These are phyloP conservation scores for Bipolaris gigantea DNA, from an alignment of 2,329 filamentous ascomycete genomes.

Conservation along the genomic window DNA sequence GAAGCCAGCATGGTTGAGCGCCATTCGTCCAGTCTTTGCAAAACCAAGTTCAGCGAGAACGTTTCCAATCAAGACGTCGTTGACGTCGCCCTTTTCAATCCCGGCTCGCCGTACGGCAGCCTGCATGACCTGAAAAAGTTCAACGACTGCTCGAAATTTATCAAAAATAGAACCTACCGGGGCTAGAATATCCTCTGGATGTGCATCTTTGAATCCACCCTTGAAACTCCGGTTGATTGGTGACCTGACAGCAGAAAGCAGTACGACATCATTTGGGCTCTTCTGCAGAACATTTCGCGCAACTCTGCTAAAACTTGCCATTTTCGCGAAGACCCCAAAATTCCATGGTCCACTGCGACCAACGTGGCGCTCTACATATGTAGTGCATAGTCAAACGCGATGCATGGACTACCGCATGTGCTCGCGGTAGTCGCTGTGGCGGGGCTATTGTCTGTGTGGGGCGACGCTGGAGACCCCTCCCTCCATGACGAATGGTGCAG, in stretches of 20 bases:
- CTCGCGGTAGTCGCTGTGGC: constrained; percentile 26
- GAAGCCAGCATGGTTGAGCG: constrained; percentile 85
- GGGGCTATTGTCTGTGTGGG: constrained; percentile 37
- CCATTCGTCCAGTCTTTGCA: constrained; percentile 86
- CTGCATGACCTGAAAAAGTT: constrained; percentile 70
- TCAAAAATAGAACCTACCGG: constrained; percentile 50
- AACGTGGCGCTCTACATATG: constrained; percentile 1
- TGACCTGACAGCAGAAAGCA: constrained; percentile 85
- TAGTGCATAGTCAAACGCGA: constrained; percentile 13
- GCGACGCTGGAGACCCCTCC: constrained; percentile 34
- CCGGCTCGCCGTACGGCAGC: constrained; percentile 40
- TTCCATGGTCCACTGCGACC: not conserved
- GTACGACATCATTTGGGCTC: constrained; percentile 92
- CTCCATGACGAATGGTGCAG: constrained; percentile 33
- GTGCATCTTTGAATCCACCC: constrained; percentile 92
- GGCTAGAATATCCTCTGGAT: constrained; percentile 79
- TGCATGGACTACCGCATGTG: constrained; percentile 28
- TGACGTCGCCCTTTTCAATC: constrained; percentile 29
- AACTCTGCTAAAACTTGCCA: constrained; percentile 36
- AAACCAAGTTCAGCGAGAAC: constrained; percentile 79
- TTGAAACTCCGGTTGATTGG: constrained; percentile 85
- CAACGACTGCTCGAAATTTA: constrained; percentile 66
- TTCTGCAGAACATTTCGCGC: constrained; percentile 70
- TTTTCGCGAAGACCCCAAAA: constrained; percentile 10
- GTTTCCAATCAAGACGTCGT: constrained; percentile 61